Evolutionary conservation across 768 basidiomycete genomes (phyloP).

Genomic region (Russula lepida): DNA sequence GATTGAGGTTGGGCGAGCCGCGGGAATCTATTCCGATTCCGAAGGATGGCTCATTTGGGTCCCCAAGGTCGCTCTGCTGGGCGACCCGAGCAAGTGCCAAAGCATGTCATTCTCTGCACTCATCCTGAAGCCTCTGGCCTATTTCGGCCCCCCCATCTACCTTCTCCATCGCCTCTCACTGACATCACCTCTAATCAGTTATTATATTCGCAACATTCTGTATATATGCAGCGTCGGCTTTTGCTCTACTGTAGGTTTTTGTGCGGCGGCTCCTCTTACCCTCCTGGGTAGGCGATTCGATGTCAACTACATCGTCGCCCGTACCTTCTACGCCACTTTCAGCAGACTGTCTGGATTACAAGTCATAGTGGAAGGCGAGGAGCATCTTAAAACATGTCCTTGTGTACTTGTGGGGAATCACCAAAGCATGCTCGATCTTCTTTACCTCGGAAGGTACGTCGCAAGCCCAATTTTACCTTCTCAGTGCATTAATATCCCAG

Average conservation of each 20-base stretch:
- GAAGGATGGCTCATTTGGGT: slow-evolving; percentile 21
- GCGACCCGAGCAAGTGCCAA: slow-evolving; percentile 4
- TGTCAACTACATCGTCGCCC: slow-evolving; percentile 75
- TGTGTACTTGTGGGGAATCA: slow-evolving; percentile 82
- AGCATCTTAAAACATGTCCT: slow-evolving; percentile 64
- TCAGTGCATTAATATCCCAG: slow-evolving; percentile 5
- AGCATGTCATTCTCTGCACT: slow-evolving; percentile 56
- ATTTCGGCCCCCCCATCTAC: slow-evolving; percentile 65
- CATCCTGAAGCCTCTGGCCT: slow-evolving; percentile 64
- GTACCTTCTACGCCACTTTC: slow-evolving; percentile 69
- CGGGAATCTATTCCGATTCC: too few relatives aligned
- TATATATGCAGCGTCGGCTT: slow-evolving; percentile 65
- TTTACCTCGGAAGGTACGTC: slow-evolving; percentile 69
- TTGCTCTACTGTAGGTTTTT: slow-evolving; percentile 57
- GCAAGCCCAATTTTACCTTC: background rate
- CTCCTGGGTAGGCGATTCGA: slow-evolving; percentile 64
- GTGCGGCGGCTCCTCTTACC: slow-evolving; percentile 59
- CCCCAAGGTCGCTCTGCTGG: slow-evolving; percentile 9
- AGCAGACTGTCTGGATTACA: slow-evolving; percentile 54
- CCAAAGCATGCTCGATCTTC: slow-evolving; percentile 86
- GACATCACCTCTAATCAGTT: slow-evolving; percentile 48
- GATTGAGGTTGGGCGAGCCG: background rate
- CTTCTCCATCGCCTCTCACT: slow-evolving; percentile 53
- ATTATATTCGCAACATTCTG: slow-evolving; percentile 63
- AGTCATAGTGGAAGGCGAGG: slow-evolving; percentile 79